Evolutionary conservation across 2,329 filamentous ascomycete genomes (phyloP).

Genomic region (Verticillium zaregamsianum): DNA sequence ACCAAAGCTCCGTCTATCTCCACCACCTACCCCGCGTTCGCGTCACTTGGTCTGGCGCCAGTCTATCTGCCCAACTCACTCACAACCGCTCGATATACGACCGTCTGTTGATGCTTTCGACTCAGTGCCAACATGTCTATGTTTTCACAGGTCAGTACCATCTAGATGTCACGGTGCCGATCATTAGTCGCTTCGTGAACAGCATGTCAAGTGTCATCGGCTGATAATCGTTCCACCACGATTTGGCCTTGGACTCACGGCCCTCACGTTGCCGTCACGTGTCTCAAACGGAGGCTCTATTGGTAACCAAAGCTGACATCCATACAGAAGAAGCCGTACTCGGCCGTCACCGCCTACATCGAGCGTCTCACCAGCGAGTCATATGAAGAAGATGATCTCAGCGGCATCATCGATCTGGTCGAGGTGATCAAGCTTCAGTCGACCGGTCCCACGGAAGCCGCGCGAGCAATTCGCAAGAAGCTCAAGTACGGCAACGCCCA

Average conservation of each 20-base stretch:
- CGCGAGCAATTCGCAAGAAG: slow-evolving; percentile 92
- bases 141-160: slow-evolving; percentile 2
- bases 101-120: neutral
- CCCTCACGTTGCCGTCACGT: neutral
- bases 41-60: neutral
- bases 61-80: neutral
- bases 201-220: neutral
- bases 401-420: slow-evolving; percentile 88
- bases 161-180: neutral
- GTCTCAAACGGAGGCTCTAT: neutral
- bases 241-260: neutral
- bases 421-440: slow-evolving; percentile 89
- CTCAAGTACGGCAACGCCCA: slow-evolving; percentile 97
- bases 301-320: neutral
- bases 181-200: neutral
- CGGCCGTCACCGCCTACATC: slow-evolving; percentile 87
- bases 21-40: neutral
- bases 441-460: slow-evolving; percentile 82
- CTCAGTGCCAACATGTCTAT: neutral
- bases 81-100: neutral
- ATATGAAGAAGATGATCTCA: slow-evolving; percentile 86
- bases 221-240: neutral
- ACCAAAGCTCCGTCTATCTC: neutral
- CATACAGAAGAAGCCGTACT: slow-evolving; percentile 67
- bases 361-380: slow-evolving; percentile 86